Evolutionary conservation across 345 rosid species (phyloP).

Genomic region (Pseudoturritis turrita): DNA sequence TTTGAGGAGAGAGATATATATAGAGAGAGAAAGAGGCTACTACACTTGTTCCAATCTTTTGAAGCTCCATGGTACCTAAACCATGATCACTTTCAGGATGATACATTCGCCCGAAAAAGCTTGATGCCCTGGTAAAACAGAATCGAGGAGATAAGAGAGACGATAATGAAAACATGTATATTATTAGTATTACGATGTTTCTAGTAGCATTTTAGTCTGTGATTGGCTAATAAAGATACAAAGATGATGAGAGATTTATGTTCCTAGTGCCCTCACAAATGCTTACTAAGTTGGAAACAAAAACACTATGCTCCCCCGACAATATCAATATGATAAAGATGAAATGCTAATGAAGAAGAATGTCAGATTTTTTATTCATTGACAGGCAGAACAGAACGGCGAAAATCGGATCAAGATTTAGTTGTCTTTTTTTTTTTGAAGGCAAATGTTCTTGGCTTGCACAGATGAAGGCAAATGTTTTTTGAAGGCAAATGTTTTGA

Average conservation of each 20-base stretch:
- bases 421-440: too few species aligned
- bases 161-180: not conserved
- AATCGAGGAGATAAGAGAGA: not conserved
- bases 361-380: too few species aligned
- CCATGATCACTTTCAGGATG: constrained; percentile 24
- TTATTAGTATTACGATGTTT: not conserved
- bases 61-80: constrained; percentile 32
- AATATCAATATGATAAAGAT: not conserved
- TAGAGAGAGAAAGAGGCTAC: constrained; percentile 3
- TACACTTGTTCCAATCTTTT: constrained; percentile 15
- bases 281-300: not conserved
- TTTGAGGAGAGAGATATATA: not conserved
- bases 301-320: not conserved
- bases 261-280: too few species aligned
- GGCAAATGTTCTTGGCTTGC: too few species aligned
- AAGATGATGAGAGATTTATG: not conserved
- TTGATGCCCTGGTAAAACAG: constrained; percentile 9
- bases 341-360: not conserved
- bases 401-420: too few species aligned
- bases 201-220: not conserved
- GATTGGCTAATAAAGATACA: not conserved
- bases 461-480: too few species aligned
- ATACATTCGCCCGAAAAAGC: not conserved
- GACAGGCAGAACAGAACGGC: too few species aligned
- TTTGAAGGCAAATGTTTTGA: too few species aligned